These are phyloP conservation scores for Penicillium pulvis DNA, from an alignment of 495 filamentous ascomycete species.

Conservation along the genomic window DNA sequence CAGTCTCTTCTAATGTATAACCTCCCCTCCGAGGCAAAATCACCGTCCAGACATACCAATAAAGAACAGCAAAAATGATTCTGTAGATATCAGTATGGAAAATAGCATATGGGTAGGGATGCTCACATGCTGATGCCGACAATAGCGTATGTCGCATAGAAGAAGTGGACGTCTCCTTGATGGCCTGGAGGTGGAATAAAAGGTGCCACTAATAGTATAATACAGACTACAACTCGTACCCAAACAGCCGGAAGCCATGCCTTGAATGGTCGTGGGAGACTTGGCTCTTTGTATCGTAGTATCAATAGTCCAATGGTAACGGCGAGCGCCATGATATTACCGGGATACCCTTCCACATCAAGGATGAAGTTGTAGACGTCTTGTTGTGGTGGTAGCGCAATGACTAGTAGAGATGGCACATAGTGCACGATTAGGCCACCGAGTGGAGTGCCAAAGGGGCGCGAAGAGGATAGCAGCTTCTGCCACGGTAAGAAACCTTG, in stretches of 20 bases:
- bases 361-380: conserved; percentile 75
- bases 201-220: conserved; percentile 37
- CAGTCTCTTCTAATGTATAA: conserved; percentile 62
- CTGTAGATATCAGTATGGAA: conserved; percentile 31
- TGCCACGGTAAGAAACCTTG: conserved; percentile 73
- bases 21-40: conserved; percentile 59
- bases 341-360: conserved; percentile 71
- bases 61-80: conserved; percentile 60
- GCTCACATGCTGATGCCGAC: conserved; percentile 72
- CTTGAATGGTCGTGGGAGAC: conserved; percentile 67
- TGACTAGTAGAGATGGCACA: conserved; percentile 66
- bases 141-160: conserved; percentile 72
- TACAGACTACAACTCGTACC: conserved; percentile 37
- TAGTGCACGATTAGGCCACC: conserved; percentile 70
- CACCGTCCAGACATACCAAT: conserved; percentile 74
- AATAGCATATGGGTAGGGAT: neutral
- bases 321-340: conserved; percentile 61
- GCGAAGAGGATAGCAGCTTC: conserved; percentile 60
- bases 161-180: conserved; percentile 59
- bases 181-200: conserved; percentile 50
- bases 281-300: conserved; percentile 60
- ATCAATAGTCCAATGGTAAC: conserved; percentile 61
- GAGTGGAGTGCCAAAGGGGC: conserved; percentile 67
- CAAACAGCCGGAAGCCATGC: conserved; percentile 58
- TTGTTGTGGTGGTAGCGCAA: conserved; percentile 61